Evolutionary conservation across 306 rosid species (phyloP).

Genomic region (Cyclanthera cordifolia): DNA sequence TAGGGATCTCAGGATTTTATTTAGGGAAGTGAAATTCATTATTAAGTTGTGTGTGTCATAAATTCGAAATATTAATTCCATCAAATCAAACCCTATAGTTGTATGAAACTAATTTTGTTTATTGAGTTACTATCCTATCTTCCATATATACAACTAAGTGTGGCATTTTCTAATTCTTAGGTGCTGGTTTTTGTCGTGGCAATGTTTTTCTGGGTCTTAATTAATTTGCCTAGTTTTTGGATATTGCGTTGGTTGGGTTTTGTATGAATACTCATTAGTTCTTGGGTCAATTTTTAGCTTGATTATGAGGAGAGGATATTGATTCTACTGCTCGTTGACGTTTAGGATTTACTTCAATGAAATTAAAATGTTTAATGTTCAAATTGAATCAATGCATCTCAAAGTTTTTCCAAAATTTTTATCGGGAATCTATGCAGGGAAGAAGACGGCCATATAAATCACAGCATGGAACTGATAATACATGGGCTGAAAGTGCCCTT

Average conservation of each 20-base stretch:
- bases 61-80: background rate
- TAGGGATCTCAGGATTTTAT: background rate
- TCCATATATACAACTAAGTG: background rate
- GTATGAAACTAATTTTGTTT: background rate
- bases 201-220: background rate
- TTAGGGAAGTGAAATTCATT: background rate
- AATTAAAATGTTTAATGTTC: background rate
- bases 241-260: background rate
- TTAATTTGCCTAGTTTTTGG: background rate
- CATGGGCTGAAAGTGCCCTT: conserved; percentile 28
- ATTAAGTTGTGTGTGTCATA: background rate
- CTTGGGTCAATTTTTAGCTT: background rate
- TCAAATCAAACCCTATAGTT: background rate
- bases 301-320: background rate
- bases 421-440: conserved; percentile 25
- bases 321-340: background rate
- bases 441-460: conserved; percentile 41
- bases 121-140: background rate
- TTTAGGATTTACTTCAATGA: background rate
- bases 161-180: background rate
- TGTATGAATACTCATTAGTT: background rate
- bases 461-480: conserved; percentile 17
- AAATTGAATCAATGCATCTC: background rate
- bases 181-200: background rate
- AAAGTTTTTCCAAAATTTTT: background rate